Evolutionary conservation across 2,329 filamentous ascomycete genomes (phyloP).

Genomic region (Penicillium palitans): DNA sequence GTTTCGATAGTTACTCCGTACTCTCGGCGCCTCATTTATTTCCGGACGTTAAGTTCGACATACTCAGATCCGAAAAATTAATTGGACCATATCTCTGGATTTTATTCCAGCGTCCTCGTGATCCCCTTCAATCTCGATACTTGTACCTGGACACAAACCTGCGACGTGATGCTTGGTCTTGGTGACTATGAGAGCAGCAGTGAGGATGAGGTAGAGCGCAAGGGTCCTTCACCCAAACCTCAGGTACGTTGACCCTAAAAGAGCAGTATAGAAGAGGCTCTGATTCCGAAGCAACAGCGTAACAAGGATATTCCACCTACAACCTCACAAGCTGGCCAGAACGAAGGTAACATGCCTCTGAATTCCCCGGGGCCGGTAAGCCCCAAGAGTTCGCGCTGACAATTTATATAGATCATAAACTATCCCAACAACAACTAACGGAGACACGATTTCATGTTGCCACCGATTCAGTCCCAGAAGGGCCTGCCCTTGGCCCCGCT

Average conservation of each 20-base stretch:
- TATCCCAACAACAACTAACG: neutral
- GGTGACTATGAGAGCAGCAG: constrained; percentile 48
- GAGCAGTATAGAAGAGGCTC: rapidly evolving
- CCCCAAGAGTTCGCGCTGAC: neutral
- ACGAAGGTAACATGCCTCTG: constrained; percentile 8
- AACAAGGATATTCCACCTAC: constrained; percentile 1
- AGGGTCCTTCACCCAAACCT: constrained; percentile 11
- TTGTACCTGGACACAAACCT: neutral
- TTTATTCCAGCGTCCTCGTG: neutral
- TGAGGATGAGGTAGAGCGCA: constrained; percentile 41
- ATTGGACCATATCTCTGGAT: neutral
- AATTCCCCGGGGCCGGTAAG: neutral
- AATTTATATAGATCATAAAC: constrained; percentile 4
- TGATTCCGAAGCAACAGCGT: neutral
- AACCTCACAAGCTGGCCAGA: constrained; percentile 3
- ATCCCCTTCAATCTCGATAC: neutral
- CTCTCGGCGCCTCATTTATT: neutral
- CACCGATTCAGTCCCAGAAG: constrained; percentile 21
- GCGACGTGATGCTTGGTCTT: constrained; percentile 41
- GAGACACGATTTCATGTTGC: constrained; percentile 1
- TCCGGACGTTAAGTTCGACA: neutral
- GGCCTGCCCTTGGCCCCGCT: constrained; percentile 41
- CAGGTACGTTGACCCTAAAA: constrained; percentile 24
- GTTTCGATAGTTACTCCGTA: neutral
- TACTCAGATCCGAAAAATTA: neutral